phyloP scores from a whole-genome alignment of 352 stramenopile genomes.

The Pythium pyrilobum region DNA sequence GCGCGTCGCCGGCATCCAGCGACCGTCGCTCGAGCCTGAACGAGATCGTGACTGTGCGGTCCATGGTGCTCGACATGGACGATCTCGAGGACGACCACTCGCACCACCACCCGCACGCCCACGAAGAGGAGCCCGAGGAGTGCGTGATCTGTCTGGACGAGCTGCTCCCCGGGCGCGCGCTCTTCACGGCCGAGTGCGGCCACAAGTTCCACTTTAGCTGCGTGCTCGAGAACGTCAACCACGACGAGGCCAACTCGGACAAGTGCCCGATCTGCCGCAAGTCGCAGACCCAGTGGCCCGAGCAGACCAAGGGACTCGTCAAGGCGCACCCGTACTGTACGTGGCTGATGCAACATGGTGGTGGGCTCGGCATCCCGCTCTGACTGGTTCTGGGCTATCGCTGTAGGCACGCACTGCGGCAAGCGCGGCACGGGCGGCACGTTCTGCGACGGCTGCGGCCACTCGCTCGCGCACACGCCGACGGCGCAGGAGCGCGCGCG shows the following conservation, averaged over 20 bases:
- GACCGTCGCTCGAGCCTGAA: slow-evolving; percentile 17
- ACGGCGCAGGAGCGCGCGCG: slow-evolving; percentile 33
- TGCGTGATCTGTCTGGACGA: slow-evolving; percentile 86
- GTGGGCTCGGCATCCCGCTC: neutral
- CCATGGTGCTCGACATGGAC: slow-evolving; percentile 14
- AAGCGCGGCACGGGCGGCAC: slow-evolving; percentile 33
- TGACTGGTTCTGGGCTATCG: neutral
- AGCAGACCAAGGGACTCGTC: slow-evolving; percentile 79
- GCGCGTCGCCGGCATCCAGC: neutral
- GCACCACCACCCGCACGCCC: slow-evolving; percentile 1
- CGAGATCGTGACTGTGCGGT: slow-evolving; percentile 19
- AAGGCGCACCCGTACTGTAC: slow-evolving; percentile 83
- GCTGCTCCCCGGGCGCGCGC: slow-evolving; percentile 46
- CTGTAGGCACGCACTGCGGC: slow-evolving; percentile 30
- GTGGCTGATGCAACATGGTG: too few relatives aligned
- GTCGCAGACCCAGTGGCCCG: slow-evolving; percentile 75
- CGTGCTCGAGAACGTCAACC: slow-evolving; percentile 85
- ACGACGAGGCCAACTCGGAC: slow-evolving; percentile 85
- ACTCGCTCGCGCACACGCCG: slow-evolving; percentile 38
- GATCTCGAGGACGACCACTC: slow-evolving; percentile 1
- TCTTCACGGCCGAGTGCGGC: slow-evolving; percentile 84
- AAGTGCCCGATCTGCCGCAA: slow-evolving; percentile 88
- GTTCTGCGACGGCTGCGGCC: slow-evolving; percentile 34
- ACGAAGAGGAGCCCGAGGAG: slow-evolving; percentile 31
- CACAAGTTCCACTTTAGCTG: slow-evolving; percentile 86